Conservation (phyloP, 768 basidiomycete species). For the Gymnopilus junonius region DNA sequence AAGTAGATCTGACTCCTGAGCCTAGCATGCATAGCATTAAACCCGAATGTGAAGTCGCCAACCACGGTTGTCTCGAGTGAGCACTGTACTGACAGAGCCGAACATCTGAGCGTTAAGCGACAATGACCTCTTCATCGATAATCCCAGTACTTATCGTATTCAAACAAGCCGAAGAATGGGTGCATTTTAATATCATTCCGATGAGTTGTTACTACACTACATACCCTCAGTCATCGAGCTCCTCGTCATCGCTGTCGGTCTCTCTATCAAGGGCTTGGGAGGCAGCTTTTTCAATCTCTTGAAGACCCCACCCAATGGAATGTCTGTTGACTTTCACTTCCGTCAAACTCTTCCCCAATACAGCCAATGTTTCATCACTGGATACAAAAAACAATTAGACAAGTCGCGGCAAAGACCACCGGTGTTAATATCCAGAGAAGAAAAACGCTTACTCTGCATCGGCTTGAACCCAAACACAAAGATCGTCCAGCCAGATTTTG, state of each 20-base stretch:
- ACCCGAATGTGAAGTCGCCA: neutral
- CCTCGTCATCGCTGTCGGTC: slow-evolving; percentile 77
- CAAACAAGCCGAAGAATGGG: no score
- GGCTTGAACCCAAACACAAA: slow-evolving; percentile 79
- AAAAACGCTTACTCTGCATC: slow-evolving; percentile 61
- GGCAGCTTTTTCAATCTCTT: slow-evolving; percentile 64
- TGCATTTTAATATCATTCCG: neutral
- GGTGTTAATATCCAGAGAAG: neutral
- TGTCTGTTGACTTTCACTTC: slow-evolving; percentile 51
- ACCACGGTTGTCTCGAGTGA: neutral
- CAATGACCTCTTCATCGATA: no score
- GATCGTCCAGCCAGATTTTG: slow-evolving; percentile 87
- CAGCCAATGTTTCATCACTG: slow-evolving; percentile 62
- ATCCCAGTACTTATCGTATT: no score
- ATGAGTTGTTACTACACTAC: neutral
- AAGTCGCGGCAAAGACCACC: slow-evolving; percentile 1
- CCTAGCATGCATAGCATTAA: neutral
- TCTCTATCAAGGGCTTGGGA: slow-evolving; percentile 39
- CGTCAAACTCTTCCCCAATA: slow-evolving; percentile 48
- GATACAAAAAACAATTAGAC: neutral
- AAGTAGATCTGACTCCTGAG: neutral
- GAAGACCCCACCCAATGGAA: slow-evolving; percentile 72
- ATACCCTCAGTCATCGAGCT: slow-evolving; percentile 1
- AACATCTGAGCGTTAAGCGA: neutral
- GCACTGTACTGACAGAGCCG: neutral